Base-by-base conservation (phyloP, 768 basidiomycete genomes). In the Bullera alba region DNA sequence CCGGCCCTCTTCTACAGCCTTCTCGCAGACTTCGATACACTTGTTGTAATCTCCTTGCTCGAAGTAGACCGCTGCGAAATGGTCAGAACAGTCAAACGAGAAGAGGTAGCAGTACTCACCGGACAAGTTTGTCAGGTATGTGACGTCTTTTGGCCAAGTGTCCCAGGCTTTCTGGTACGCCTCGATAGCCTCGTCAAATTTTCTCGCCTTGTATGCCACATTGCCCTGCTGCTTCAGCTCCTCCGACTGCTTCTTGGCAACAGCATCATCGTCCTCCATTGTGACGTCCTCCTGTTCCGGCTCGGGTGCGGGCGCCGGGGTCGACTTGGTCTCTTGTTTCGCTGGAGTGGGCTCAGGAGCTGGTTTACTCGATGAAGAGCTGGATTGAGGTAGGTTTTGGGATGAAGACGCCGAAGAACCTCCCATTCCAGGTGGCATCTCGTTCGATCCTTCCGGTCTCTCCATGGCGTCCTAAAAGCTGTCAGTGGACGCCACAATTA, bases 1-100 rank as follows among this genome's bases (percentile, higher is more conserved):
- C 43, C 92, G 84, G 27, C 90, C 95, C 68, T 96, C 87, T 12
- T 97, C 95, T 37, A 89, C 85, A n/a, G 95, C 93, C 74, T 89
- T 92, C 65, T 95, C 84, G 71, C 89, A 92, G 0, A 82, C 81
- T 71, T 91, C 85, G 63, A 99, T 92, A 50, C 82, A 81, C 70
- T 87, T 84, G 74, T 89, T 85, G 63, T 84, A 96, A 29, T 97
- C 83, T 8, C 84, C 88, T 71, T 93, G 79, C 75, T 99, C 95
- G 63, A 90, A 91, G 74, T 92, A 86, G 6, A 83, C 90, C 50
- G 95, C 95, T 22, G 23, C 21, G 29, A 16, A 47, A 30, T 22
- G 12, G 17, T 32, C 8, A 8, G 8, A 19, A 3, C 19, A 29
- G 3, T 26, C 26, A 4, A 30, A 37, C 2, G 41, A n/a, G 7